Evolutionary conservation across 176 grass and related monocot genomes (phyloP).

Genomic region (Puccinellia tenuiflora): DNA sequence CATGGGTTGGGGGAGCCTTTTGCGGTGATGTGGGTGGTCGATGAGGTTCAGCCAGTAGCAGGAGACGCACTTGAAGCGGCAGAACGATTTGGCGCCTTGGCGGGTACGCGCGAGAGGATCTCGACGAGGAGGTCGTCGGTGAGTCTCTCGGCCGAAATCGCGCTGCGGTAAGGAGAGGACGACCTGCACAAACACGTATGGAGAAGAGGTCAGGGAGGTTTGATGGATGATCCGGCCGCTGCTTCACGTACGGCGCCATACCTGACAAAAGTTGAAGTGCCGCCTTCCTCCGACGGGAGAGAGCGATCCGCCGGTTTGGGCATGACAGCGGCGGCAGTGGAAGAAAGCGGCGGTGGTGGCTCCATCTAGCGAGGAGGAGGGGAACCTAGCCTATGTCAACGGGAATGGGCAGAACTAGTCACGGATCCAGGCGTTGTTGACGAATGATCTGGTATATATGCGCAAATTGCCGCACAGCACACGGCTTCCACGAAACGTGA

Average conservation of each 20-base stretch:
- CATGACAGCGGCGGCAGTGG: neutral
- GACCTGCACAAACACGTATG: neutral
- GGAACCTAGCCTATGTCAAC: no score
- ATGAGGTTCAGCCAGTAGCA: neutral
- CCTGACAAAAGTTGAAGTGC: neutral
- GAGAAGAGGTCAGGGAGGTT: neutral
- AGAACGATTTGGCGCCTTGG: no score
- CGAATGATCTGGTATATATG: no score
- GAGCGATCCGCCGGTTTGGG: neutral
- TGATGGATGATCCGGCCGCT: no score
- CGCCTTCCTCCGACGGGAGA: neutral
- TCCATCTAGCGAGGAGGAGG: no score
- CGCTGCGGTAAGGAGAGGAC: neutral
- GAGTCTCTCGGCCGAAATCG: neutral
- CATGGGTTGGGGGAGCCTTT: neutral
- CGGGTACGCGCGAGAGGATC: neutral
- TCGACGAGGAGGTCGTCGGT: neutral
- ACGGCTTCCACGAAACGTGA: no score
- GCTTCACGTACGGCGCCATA: neutral
- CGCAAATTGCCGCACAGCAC: no score
- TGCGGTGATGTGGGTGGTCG: neutral
- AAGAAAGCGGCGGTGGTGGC: no score
- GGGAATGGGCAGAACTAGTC: no score
- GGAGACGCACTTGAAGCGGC: neutral
- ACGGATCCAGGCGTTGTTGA: no score